phyloP scores from a whole-genome alignment of 2,329 filamentous ascomycete genomes.

The Ophiostoma tasmaniense region DNA sequence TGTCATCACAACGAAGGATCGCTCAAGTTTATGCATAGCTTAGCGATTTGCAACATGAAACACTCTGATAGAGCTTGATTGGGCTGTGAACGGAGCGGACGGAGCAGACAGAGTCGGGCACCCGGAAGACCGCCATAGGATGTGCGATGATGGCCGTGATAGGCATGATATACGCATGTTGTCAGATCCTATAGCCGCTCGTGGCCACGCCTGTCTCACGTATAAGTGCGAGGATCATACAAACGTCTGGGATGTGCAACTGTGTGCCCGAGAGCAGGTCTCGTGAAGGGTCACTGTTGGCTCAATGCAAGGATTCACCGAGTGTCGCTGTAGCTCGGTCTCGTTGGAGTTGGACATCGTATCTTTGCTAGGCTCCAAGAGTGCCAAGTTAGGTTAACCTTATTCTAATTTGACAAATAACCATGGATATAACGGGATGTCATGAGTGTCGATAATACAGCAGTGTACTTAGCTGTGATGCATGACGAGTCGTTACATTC shows the following conservation, averaged over 20 bases:
- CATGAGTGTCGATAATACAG: not conserved
- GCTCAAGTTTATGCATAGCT: not conserved
- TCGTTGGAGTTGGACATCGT: not conserved
- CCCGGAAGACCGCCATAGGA: not conserved
- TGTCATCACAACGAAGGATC: not conserved
- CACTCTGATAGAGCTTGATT: not conserved
- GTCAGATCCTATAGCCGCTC: not conserved
- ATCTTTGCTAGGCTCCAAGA: not conserved
- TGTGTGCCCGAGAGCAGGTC: not conserved
- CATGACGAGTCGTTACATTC: not conserved
- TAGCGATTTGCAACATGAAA: not conserved
- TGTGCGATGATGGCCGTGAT: not conserved
- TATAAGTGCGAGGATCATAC: not conserved
- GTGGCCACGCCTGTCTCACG: not conserved
- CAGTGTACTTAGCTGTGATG: not conserved
- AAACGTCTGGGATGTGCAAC: not conserved
- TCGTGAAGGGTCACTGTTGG: not conserved
- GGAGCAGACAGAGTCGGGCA: not conserved
- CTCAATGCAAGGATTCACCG: not conserved
- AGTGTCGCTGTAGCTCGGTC: not conserved
- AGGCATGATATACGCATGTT: not conserved
- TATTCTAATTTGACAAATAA: not conserved
- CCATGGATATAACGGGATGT: not conserved
- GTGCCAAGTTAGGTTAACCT: not conserved
- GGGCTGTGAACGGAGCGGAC: not conserved